Evolutionary conservation across 148 eudicot species (phyloP).

Genomic region (Cornus florida): DNA sequence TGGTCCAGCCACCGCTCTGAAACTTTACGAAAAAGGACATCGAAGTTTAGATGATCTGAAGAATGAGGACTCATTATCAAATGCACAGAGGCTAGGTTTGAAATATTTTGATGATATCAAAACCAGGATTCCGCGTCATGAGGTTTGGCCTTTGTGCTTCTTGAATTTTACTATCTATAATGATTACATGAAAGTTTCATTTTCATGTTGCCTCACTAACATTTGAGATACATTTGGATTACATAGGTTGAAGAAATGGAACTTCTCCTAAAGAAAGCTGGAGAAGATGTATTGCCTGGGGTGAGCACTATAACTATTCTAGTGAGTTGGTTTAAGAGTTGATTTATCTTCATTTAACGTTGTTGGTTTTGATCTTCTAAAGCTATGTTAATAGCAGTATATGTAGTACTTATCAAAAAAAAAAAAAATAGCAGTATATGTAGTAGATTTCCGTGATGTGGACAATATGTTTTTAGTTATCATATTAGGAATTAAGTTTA

Average conservation of each 20-base stretch:
- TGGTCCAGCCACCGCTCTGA: conserved; percentile 91
- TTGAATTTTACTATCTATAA: neutral
- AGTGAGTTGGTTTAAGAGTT: conserved; percentile 10
- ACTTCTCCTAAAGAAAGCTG: conserved; percentile 63
- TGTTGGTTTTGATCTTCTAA: neutral
- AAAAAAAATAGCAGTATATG: neutral
- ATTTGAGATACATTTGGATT: conserved; percentile 14
- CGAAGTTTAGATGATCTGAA: conserved; percentile 75
- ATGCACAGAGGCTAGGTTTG: conserved; percentile 75
- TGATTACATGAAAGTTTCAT: neutral
- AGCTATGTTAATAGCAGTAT: neutral
- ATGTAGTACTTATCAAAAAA: too few species aligned
- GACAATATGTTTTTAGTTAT: neutral
- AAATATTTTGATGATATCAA: conserved; percentile 90
- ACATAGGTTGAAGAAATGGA: conserved; percentile 87
- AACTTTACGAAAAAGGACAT: conserved; percentile 90
- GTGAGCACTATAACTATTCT: conserved; percentile 38
- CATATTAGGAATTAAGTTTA: neutral
- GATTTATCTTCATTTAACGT: conserved; percentile 5
- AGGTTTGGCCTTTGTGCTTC: conserved; percentile 47
- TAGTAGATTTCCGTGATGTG: neutral
- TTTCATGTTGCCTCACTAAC: neutral
- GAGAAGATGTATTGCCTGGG: conserved; percentile 77
- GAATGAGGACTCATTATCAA: conserved; percentile 64
- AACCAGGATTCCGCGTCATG: conserved; percentile 90